Percentiles rank a stretch among this genome's conserved stretches.
Conservation (phyloP, 768 basidiomycete genomes). For the Leccinum subgranulosum region DNA sequence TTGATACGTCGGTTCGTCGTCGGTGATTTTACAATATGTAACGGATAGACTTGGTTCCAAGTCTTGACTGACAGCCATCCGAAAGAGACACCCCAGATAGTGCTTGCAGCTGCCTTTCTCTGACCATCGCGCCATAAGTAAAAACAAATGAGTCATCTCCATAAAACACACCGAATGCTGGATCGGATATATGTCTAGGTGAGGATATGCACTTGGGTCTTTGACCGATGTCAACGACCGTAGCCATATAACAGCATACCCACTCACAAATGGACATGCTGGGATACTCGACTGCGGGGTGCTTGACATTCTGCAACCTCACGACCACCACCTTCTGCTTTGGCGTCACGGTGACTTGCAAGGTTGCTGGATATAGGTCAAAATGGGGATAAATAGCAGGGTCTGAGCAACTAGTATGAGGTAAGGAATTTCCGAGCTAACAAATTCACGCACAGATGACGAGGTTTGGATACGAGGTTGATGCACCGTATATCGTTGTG, state of each 20-base stretch:
- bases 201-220: slow-evolving; percentile 42
- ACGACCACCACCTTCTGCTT: slow-evolving; percentile 44
- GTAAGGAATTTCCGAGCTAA: not conserved
- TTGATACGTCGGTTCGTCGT: not conserved
- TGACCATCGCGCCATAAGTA: slow-evolving; percentile 5
- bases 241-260: not conserved
- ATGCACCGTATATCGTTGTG: not conserved
- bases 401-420: slow-evolving; percentile 27
- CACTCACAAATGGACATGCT: slow-evolving; percentile 29
- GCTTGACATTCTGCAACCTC: slow-evolving; percentile 3
- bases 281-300: slow-evolving; percentile 21
- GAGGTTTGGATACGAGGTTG: slow-evolving; percentile 11
- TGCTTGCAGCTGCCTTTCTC: slow-evolving; percentile 1
- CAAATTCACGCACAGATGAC: slow-evolving; percentile 14
- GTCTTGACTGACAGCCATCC: slow-evolving; percentile 19
- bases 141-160: not conserved
- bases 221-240: slow-evolving; percentile 20
- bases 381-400: slow-evolving; percentile 41
- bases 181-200: slow-evolving; percentile 39
- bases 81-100: slow-evolving; percentile 17
- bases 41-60: slow-evolving; percentile 19
- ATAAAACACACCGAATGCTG: slow-evolving; percentile 7
- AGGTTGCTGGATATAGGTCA: slow-evolving; percentile 35
- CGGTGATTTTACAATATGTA: slow-evolving; percentile 1
- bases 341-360: slow-evolving; percentile 40